These are phyloP conservation scores for Apiospora koreana DNA, from an alignment of 2,329 filamentous ascomycete species.

Conservation along the genomic window DNA sequence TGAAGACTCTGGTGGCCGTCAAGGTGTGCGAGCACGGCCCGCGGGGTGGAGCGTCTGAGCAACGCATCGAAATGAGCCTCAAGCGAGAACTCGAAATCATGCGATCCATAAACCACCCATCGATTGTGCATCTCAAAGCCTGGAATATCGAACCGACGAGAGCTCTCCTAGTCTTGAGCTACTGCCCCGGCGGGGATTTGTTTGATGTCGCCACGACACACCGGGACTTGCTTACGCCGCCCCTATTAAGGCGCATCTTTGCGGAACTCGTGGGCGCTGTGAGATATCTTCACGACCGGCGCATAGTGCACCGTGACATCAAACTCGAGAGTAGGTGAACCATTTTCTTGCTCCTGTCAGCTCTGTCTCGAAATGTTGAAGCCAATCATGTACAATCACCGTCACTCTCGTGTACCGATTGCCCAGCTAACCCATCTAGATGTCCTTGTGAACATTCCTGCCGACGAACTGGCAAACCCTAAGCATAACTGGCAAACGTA, in stretches of 20 bases:
- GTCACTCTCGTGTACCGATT: slow-evolving; percentile 14
- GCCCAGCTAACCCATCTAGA: slow-evolving; percentile 51
- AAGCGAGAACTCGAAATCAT: slow-evolving; percentile 96
- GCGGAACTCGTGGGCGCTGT: slow-evolving; percentile 85
- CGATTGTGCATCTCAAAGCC: slow-evolving; percentile 85
- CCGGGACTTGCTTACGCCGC: slow-evolving; percentile 65
- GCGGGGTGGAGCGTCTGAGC: slow-evolving; percentile 88
- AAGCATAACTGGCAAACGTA: slow-evolving; percentile 72
- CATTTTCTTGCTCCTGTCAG: background rate
- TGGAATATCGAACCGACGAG: slow-evolving; percentile 84
- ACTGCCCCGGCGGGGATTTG: slow-evolving; percentile 91
- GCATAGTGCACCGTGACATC: slow-evolving; percentile 94
- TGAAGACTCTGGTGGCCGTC: slow-evolving; percentile 86
- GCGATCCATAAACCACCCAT: slow-evolving; percentile 84
- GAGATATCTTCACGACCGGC: slow-evolving; percentile 78
- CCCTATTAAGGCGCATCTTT: slow-evolving; percentile 81
- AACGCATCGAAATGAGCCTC: slow-evolving; percentile 88
- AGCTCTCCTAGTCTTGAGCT: slow-evolving; percentile 83
- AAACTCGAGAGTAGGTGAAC: slow-evolving; percentile 82
- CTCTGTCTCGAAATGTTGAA: slow-evolving; percentile 13
- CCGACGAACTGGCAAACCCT: slow-evolving; percentile 63
- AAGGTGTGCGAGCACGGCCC: slow-evolving; percentile 96
- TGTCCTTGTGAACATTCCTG: slow-evolving; percentile 83
- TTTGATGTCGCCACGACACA: slow-evolving; percentile 87
- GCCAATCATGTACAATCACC: background rate